Evolutionary conservation across 495 filamentous ascomycete species (phyloP).

Genomic region (Podospora pseudocomata): DNA sequence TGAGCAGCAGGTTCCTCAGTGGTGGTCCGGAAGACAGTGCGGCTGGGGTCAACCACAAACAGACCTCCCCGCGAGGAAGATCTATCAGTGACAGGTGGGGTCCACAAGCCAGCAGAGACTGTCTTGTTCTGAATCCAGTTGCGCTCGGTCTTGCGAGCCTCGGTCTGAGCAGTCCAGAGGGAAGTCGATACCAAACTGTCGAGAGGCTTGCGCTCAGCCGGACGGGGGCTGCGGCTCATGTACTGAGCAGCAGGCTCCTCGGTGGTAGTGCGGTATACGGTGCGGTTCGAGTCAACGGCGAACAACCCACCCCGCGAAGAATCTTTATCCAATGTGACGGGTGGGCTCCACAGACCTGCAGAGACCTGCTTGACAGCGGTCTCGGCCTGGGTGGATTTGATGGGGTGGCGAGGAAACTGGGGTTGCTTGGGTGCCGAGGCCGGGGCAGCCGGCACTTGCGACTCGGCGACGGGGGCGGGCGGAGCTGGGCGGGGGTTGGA

Average conservation of each 20-base stretch:
- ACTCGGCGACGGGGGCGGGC: slow-evolving; percentile 1
- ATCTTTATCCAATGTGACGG: slow-evolving; percentile 5
- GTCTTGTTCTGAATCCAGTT: slow-evolving; percentile 30
- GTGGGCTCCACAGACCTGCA: slow-evolving; percentile 26
- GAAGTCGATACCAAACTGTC: slow-evolving; percentile 28
- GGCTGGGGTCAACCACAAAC: slow-evolving; percentile 2
- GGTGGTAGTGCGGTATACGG: slow-evolving; percentile 33
- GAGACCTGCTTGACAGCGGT: slow-evolving; percentile 16
- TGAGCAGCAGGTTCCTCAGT: slow-evolving; percentile 31
- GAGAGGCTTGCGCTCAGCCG: slow-evolving; percentile 27
- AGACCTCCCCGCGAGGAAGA: slow-evolving; percentile 14
- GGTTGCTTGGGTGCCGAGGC: not conserved
- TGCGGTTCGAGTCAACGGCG: slow-evolving; percentile 18
- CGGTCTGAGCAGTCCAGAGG: slow-evolving; percentile 31
- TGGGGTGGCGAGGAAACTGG: slow-evolving; percentile 14
- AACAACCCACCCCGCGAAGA: slow-evolving; percentile 26
- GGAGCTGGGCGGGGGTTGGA: slow-evolving; percentile 10
- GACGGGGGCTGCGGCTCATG: slow-evolving; percentile 28
- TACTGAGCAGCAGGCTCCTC: slow-evolving; percentile 36
- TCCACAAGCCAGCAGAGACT: slow-evolving; percentile 7
- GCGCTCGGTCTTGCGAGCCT: slow-evolving; percentile 13
- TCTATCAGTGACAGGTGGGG: slow-evolving; percentile 17
- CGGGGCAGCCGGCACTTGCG: slow-evolving; percentile 2
- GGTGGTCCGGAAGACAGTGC: slow-evolving; percentile 28
- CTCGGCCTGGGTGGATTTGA: slow-evolving; percentile 20